phyloP scores from a whole-genome alignment of 495 filamentous ascomycete species.

The Talaromyces borbonicus region DNA sequence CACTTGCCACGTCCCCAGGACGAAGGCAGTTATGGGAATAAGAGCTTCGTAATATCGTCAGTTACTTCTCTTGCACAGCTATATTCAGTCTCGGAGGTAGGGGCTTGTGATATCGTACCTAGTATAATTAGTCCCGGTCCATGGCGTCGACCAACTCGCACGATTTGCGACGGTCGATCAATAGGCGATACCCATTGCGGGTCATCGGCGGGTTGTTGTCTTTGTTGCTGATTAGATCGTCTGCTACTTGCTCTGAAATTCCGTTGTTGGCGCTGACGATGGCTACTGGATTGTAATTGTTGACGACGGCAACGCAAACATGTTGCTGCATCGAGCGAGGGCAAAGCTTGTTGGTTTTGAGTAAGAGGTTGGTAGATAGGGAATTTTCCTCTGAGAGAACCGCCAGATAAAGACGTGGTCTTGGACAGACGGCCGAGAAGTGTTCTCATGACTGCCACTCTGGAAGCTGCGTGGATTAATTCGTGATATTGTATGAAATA shows the following conservation, averaged over 20 bases:
- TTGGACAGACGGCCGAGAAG: neutral
- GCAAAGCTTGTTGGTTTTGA: neutral
- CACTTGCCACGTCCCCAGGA: slow-evolving; percentile 92
- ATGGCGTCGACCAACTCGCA: slow-evolving; percentile 63
- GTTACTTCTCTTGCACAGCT: neutral
- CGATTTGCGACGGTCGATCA: slow-evolving; percentile 71
- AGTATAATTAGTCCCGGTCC: slow-evolving; percentile 75
- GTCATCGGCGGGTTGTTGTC: slow-evolving; percentile 47
- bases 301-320: slow-evolving; percentile 25
- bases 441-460: neutral
- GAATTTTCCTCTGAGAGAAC: too few relatives aligned
- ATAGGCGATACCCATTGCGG: slow-evolving; percentile 70
- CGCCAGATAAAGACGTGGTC: neutral
- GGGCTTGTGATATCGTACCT: slow-evolving; percentile 30
- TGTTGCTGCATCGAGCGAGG: slow-evolving; percentile 11
- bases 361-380: too few relatives aligned
- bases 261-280: slow-evolving; percentile 19
- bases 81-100: neutral
- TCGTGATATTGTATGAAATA: neutral
- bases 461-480: too few relatives aligned
- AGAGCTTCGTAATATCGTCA: slow-evolving; percentile 44
- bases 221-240: neutral
- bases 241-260: slow-evolving; percentile 15
- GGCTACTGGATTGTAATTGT: neutral
- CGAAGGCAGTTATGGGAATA: slow-evolving; percentile 86